Percentiles rank a stretch among this genome's conserved stretches.
Evolutionary conservation across 768 basidiomycete species (phyloP).

Genomic region (Pisolithus orientalis): DNA sequence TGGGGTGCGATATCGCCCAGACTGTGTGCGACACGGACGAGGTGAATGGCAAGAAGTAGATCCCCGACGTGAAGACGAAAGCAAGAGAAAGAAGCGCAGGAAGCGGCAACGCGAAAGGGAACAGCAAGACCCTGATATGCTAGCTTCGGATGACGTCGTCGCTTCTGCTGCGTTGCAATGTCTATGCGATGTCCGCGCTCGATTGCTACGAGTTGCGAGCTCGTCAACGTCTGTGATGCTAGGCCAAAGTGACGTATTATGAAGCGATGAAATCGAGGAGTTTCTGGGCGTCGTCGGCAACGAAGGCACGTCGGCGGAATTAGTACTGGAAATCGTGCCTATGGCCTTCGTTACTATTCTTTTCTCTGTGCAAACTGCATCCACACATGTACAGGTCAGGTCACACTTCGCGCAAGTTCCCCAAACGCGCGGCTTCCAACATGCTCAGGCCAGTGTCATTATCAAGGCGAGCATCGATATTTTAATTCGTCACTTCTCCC

Average conservation of each 20-base stretch:
- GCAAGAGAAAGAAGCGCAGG: constrained; percentile 26
- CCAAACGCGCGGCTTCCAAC: constrained; percentile 11
- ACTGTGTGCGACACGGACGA: constrained; percentile 7
- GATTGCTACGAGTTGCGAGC: constrained; percentile 10
- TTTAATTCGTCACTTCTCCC: constrained; percentile 16
- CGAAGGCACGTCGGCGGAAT: constrained; percentile 34
- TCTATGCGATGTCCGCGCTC: constrained; percentile 32
- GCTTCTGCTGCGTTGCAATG: constrained; percentile 41
- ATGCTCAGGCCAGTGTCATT: constrained; percentile 13
- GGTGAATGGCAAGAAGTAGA: background rate
- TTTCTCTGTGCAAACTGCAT: background rate
- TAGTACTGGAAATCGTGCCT: constrained; percentile 47
- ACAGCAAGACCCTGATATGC: background rate
- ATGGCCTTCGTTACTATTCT: background rate
- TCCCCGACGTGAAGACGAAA: constrained; percentile 11
- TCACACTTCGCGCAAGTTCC: constrained; percentile 26
- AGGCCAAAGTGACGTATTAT: constrained; percentile 23
- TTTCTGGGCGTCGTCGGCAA: constrained; percentile 25
- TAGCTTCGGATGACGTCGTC: constrained; percentile 25
- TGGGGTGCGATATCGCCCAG: constrained; percentile 19
- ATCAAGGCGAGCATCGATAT: constrained; percentile 17
- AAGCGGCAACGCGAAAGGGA: constrained; percentile 20
- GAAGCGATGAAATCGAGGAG: constrained; percentile 12
- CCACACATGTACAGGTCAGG: constrained; percentile 10
- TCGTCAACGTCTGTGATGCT: constrained; percentile 43